Base-by-base conservation (phyloP, 169 alveolate genomes). In the Neospora caninum region DNA sequence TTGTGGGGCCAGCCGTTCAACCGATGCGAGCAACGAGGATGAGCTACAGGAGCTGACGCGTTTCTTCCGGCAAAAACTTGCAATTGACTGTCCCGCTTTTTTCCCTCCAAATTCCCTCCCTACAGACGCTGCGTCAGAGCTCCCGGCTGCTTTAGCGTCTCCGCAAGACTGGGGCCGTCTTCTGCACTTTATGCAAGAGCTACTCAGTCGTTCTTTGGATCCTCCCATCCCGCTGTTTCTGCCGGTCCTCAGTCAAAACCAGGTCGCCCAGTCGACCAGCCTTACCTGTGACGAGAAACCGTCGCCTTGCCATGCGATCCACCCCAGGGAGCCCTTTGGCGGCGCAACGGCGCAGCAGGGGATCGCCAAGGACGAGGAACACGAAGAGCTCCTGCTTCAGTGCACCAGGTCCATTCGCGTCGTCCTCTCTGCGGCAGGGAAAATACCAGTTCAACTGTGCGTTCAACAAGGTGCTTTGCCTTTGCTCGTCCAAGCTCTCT, bases 391-490 rank as follows among this genome's bases (percentile, higher is more conserved):
- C 45, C 86, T 78, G 4, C 86, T 78, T 20, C 86, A 78, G 45
- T 78, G 86, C n/a, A n/a, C 86, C 2, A 20, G 42, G 42, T 20
- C 49, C 45, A 78, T 78, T 36, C 86, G 86, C 31, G 42, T 78
- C 49, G 86, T 78, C 43, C 45, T 78, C 39, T 78, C 86, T 20
- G 39, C 94, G 49, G 88, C 94, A 31, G 94, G 91, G 39, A 87
- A 78, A 25, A 45, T 91, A 13, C 94, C 94, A 0, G 80, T 91
- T 78, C 91, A 87, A 49, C 80, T 87, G 18, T 91, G 94, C 36
- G 88, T 91, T 25, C 39, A 49, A 29, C 91, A 69, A 34, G 91
- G 94, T 45, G 94, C 94, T 70, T 67, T 91, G 67, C 94, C 94
- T 16, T 69, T 91, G 36, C 94, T 91, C 54, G 91, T 91, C 20